These are phyloP conservation scores for Eucalyptus victrix DNA, from an alignment of 345 rosid genomes.

Conservation along the genomic window DNA sequence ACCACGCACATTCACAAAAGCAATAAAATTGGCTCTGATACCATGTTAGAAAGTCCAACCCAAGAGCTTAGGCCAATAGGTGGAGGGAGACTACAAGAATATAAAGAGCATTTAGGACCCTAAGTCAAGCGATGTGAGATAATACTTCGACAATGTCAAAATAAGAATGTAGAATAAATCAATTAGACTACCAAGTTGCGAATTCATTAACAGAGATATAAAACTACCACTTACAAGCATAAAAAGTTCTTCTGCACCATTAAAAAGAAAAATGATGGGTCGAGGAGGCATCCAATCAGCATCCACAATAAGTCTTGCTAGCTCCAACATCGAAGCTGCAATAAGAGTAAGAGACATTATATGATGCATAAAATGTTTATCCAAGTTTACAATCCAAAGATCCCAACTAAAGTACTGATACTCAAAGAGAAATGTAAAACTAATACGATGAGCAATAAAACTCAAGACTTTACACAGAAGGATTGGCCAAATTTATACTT, in stretches of 20 bases:
- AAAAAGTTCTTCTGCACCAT: slow-evolving; percentile 95
- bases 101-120: background rate
- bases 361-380: background rate
- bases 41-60: background rate
- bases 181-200: background rate
- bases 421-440: background rate
- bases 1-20: no score
- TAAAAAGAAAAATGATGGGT: slow-evolving; percentile 85
- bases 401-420: background rate
- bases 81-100: background rate
- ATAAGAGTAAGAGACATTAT: background rate
- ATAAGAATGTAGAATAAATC: background rate
- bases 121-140: background rate
- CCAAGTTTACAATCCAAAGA: background rate
- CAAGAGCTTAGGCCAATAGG: background rate
- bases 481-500: background rate
- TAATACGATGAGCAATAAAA: background rate
- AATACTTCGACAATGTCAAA: background rate
- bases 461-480: background rate
- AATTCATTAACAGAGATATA: background rate
- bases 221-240: slow-evolving; percentile 42
- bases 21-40: no score
- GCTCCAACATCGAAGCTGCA: slow-evolving; percentile 88
- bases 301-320: slow-evolving; percentile 73
- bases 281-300: slow-evolving; percentile 81